Base-by-base conservation (phyloP, 2,329 filamentous ascomycete species). In the Ophioceras dolichostomum region DNA sequence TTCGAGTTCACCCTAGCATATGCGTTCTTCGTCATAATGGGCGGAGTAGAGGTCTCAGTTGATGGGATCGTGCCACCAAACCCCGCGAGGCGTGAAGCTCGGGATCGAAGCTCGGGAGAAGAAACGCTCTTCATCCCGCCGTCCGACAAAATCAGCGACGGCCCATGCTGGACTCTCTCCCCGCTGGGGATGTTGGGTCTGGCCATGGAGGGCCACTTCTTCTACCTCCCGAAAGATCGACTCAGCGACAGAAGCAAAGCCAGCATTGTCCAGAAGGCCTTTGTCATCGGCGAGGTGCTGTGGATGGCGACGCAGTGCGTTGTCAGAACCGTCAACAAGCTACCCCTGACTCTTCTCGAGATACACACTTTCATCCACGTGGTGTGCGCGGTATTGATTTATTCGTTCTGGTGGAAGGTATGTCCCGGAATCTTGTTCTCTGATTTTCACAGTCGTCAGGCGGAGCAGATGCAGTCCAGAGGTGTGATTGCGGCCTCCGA, bases 191-290 rank as follows among this genome's bases (percentile, higher is more conserved):
- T 43, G 13, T 30, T 39, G 0, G 22, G 37, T 6, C 42, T 48
- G 6, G 40, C 45, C 2, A 24, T 32, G 4, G 14, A 19, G 9
- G 30, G 13, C 10, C 34, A 34, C 5, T 14, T 22, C 21, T 4
- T 35, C 4, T 12, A 21, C n/a, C 12, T 43, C 0, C n/a, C 21
- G 6, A 13, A 19, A 1, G 29, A 39, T 1, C 32, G 50, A 10
- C 56, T 62, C 4, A 37, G 45, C 32, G 58, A 62, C 29, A 55
- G 55, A 19, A 62, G 55, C 43, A 64, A 64, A 38, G 53, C 51
- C 2, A 49, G 60, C 19, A 42, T 39, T 1, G 39, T 61, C 6
- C 49, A 58, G 6, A 62, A 61, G 41, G 29, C 42, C 0, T 34
- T 65, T 2, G 55, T 61, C 1, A 45, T 56, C 17, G 37, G 58